phyloP scores from a whole-genome alignment of 2,329 filamentous ascomycete species.

The Bipolaris victoriae region DNA sequence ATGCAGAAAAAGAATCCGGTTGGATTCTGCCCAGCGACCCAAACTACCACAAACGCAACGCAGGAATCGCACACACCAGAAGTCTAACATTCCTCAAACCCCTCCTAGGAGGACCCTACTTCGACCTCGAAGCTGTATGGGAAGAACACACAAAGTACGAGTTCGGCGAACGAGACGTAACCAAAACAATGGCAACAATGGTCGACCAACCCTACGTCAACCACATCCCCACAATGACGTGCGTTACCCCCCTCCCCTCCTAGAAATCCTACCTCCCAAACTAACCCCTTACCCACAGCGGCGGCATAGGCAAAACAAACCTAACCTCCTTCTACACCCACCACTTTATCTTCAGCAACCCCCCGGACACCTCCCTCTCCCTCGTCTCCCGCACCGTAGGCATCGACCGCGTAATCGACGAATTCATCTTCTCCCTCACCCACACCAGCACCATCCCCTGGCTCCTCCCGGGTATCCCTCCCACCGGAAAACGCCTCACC shows the following conservation, averaged over 20 bases:
- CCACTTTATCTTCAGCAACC: conserved; percentile 78
- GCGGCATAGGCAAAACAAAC: conserved; percentile 69
- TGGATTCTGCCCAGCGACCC: conserved; percentile 41
- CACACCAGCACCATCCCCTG: conserved; percentile 44
- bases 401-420: conserved; percentile 66
- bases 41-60: conserved; percentile 56
- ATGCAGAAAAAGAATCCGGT: conserved; percentile 28
- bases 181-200: conserved; percentile 81
- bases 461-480: conserved; percentile 46
- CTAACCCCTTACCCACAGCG: conserved; percentile 38
- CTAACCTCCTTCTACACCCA: conserved; percentile 73
- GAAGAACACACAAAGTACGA: conserved; percentile 77
- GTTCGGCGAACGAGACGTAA: conserved; percentile 71
- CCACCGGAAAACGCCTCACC: conserved; percentile 49
- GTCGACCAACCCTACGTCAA: conserved; percentile 80
- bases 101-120: conserved; percentile 67
- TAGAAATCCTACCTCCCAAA: not conserved
- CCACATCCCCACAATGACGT: conserved; percentile 70
- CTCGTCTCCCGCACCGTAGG: conserved; percentile 75
- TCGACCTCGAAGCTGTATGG: conserved; percentile 79
- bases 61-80: conserved; percentile 69
- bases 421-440: conserved; percentile 46
- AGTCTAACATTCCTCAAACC: conserved; percentile 70
- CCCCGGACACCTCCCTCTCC: conserved; percentile 69
- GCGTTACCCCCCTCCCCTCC: not conserved